phyloP scores from a whole-genome alignment of 2,329 filamentous ascomycete genomes.

The Lecanicillium sp. region DNA sequence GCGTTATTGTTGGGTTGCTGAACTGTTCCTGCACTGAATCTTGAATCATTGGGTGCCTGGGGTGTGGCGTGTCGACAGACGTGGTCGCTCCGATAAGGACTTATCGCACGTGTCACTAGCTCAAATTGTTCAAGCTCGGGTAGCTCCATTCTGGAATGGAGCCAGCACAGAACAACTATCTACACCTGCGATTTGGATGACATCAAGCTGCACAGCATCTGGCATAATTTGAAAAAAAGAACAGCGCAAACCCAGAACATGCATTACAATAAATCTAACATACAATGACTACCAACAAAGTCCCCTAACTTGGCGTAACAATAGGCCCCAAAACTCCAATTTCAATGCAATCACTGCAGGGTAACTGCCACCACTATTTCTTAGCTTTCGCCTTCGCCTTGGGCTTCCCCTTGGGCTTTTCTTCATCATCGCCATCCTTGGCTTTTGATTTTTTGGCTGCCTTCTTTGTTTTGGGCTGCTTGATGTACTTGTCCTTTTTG shows the following conservation, averaged over 20 bases:
- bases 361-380: neutral
- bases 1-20: neutral
- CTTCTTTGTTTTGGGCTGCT: constrained; percentile 71
- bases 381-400: constrained; percentile 39
- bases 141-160: too few relatives aligned
- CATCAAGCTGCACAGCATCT: too few relatives aligned
- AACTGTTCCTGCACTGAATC: neutral
- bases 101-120: constrained; percentile 14
- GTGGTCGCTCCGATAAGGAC: constrained; percentile 13
- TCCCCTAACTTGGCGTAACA: too few relatives aligned
- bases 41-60: neutral
- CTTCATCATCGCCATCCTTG: constrained; percentile 43
- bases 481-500: constrained; percentile 94
- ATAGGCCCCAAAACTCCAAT: too few relatives aligned
- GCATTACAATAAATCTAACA: too few relatives aligned
- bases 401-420: constrained; percentile 47
- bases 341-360: neutral
- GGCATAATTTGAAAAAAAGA: too few relatives aligned
- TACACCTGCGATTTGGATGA: too few relatives aligned
- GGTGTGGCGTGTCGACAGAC: constrained; percentile 5
- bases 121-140: too few relatives aligned
- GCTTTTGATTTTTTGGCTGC: constrained; percentile 33
- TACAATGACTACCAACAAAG: too few relatives aligned
- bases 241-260: too few relatives aligned
- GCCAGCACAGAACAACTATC: too few relatives aligned